Base-by-base conservation (phyloP, 1,139 yeast species). In the Casaregolazyma suthepensis region DNA sequence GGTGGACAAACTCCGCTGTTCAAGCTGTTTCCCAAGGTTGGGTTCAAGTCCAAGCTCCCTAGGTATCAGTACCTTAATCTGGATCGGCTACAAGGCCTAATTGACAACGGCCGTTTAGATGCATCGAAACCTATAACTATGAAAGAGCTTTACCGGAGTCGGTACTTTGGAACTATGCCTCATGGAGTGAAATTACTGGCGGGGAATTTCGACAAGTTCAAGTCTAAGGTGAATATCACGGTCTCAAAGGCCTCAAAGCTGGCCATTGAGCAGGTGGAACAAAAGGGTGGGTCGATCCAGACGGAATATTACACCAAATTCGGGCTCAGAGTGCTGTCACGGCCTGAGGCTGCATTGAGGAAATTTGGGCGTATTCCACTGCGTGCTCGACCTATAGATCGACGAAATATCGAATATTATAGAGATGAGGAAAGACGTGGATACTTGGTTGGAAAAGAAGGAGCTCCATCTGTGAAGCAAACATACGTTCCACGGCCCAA, bases 1-100 rank as follows among this genome's bases (percentile, higher is more conserved):
- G 99, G 99, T 80, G 99, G 99, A 66, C 99, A 93, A 70, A 93
- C 99, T 0, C 98, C 98, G 22, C 85, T 85, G 63, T 87, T 83
- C 66, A 87, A 87, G 69, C 74, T 90, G 57, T 89, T 90, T 70
- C 98, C 98, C 52, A 91, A 93, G 68, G 77, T 85, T 56, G 99
- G 99, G 10, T 90, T 91, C 75, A 80, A 81, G 63, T 61, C 68
- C 20, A 62, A 61, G 58, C 54, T 70, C 45, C 64, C 66, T 19
- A 60, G 63, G 54, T 71, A 70, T 3, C 65, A 65, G 45, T 64
- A 65, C 43, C 59, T 74, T 55, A 72, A 85, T 56, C 74, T 78
- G 56, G 91, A 89, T n/a, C 79, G 85, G 64, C 74, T 93, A 43
- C 82, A 82, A 56, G 59, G 61, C 43, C 67, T 72, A 59, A 73